phyloP scores from a whole-genome alignment of 108 stramenopile genomes.

The Nannochloropsis oceanica region DNA sequence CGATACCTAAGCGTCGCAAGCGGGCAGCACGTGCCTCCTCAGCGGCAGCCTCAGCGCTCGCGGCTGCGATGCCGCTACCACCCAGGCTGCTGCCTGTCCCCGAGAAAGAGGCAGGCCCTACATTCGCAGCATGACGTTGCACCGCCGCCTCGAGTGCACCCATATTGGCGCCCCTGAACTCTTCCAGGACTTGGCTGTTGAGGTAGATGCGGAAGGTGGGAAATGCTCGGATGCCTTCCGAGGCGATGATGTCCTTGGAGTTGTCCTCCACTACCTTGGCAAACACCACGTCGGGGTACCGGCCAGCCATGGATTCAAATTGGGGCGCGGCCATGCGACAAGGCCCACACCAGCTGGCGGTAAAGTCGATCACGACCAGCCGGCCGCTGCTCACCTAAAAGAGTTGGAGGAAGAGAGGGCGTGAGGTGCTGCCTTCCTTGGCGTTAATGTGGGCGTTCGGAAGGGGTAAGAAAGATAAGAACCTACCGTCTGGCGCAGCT shows the following conservation, averaged over 20 bases:
- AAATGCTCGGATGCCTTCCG: conserved; percentile 12
- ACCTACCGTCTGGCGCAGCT: conserved; percentile 4
- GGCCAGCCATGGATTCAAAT: conserved; percentile 24
- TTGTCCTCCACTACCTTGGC: conserved; percentile 28
- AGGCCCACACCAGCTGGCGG: conserved; percentile 39
- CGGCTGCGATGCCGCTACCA: background rate
- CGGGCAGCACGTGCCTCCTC: conserved; percentile 11
- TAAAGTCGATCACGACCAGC: conserved; percentile 11
- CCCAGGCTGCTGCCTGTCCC: conserved; percentile 18
- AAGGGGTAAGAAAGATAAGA: background rate
- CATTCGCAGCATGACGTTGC: conserved; percentile 15
- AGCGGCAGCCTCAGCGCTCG: background rate
- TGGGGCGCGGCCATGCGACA: conserved; percentile 38
- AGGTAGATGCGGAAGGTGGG: conserved; percentile 34
- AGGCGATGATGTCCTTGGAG: conserved; percentile 21
- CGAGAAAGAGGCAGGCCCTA: conserved; percentile 1
- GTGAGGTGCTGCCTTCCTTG: background rate
- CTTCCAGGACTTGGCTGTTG: conserved; percentile 25
- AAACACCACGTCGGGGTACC: conserved; percentile 35
- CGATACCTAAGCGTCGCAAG: conserved; percentile 1
- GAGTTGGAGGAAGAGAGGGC: background rate
- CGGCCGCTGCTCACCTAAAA: background rate
- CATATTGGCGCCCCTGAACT: conserved; percentile 22
- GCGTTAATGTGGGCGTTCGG: background rate
- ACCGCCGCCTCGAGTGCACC: conserved; percentile 15